Percentiles rank a stretch among this genome's conserved stretches.
Evolutionary conservation across 139 green algal species (phyloP).

Genomic region (Diplosphaera chodatii): DNA sequence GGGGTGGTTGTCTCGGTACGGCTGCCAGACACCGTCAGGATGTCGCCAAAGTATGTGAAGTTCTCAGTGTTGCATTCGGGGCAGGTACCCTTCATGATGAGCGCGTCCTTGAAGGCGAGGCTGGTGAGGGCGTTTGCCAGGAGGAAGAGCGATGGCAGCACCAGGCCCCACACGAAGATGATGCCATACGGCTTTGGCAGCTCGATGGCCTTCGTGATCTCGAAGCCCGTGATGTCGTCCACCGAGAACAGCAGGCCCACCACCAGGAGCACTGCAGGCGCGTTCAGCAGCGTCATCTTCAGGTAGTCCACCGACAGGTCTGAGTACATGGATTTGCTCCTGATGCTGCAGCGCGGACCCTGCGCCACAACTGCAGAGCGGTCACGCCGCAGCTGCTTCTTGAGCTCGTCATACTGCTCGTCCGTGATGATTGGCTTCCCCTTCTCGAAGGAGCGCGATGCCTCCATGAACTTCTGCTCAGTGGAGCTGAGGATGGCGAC

Average conservation of each 20-base stretch:
- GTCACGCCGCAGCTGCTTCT: conserved; percentile 51
- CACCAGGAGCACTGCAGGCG: conserved; percentile 64
- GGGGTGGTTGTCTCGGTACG: conserved; percentile 51
- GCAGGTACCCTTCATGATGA: conserved; percentile 76
- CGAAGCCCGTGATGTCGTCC: conserved; percentile 82
- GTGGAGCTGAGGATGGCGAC: conserved; percentile 47
- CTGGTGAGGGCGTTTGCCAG: conserved; percentile 75
- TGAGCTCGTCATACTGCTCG: conserved; percentile 78
- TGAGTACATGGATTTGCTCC: conserved; percentile 67
- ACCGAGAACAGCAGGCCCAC: conserved; percentile 69
- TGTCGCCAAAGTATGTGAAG: conserved; percentile 80
- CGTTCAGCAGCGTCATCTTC: conserved; percentile 76
- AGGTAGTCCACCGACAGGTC: conserved; percentile 71
- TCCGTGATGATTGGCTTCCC: conserved; percentile 76
- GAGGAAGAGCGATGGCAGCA: conserved; percentile 74
- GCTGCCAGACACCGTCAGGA: conserved; percentile 69
- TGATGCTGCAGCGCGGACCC: conserved; percentile 74
- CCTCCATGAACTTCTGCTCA: conserved; percentile 85
- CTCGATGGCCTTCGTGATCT: conserved; percentile 69
- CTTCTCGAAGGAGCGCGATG: conserved; percentile 48
- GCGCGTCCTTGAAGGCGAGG: conserved; percentile 67
- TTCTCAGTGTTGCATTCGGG: conserved; percentile 70
- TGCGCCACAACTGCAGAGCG: conserved; percentile 41
- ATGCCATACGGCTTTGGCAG: conserved; percentile 77
- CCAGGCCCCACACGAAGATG: conserved; percentile 72